Evolutionary conservation across 2,329 filamentous ascomycete genomes (phyloP).

Genomic region (Fusarium longipes): DNA sequence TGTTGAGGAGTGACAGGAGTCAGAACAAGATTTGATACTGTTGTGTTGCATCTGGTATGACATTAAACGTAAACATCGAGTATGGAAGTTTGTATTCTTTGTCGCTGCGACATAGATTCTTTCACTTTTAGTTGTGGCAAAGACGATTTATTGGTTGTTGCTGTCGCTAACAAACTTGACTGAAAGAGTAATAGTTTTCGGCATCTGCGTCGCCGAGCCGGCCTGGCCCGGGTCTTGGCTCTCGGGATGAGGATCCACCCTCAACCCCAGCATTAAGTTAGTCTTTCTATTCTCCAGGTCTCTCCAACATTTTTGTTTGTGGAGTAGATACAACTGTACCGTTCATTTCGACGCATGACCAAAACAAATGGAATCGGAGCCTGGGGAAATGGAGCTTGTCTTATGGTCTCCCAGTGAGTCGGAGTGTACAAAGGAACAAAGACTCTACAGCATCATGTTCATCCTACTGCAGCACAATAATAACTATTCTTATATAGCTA

Average conservation of each 20-base stretch:
- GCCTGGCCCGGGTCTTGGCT: slow-evolving; percentile 35
- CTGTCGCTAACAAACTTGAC: slow-evolving; percentile 5
- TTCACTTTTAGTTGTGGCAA: slow-evolving; percentile 15
- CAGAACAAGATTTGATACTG: background rate
- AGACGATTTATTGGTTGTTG: background rate
- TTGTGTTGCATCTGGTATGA: background rate
- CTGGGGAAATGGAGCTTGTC: background rate
- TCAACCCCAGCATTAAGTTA: slow-evolving; percentile 12
- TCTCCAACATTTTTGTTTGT: slow-evolving; percentile 13
- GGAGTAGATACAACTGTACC: background rate
- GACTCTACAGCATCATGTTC: background rate
- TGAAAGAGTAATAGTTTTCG: slow-evolving; percentile 21
- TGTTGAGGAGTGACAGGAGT: background rate
- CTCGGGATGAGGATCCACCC: slow-evolving; percentile 22
- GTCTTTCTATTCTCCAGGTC: background rate
- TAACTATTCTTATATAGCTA: background rate
- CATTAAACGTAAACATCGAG: background rate
- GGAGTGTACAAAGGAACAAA: background rate
- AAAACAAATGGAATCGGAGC: background rate
- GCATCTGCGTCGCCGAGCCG: slow-evolving; percentile 33
- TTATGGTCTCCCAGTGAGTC: background rate
- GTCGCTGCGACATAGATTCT: background rate
- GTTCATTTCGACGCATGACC: background rate
- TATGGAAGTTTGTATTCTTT: background rate
- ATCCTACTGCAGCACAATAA: background rate